Conservation (phyloP, 2,329 filamentous ascomycete genomes). For the Colletotrichum sp. region DNA sequence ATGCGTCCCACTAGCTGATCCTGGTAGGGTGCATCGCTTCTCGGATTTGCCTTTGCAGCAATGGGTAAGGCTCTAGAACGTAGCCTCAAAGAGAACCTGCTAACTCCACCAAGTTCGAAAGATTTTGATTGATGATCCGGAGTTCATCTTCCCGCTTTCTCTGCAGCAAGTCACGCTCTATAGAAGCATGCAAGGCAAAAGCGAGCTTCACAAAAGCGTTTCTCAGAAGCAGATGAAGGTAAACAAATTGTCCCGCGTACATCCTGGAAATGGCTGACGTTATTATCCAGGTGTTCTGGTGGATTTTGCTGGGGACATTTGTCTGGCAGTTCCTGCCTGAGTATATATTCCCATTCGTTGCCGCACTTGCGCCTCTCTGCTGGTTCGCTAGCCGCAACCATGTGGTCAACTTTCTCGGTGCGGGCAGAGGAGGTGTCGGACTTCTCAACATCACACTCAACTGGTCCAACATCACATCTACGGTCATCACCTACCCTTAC, state of each 20-base stretch:
- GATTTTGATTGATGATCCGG: slow-evolving; percentile 63
- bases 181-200: slow-evolving; percentile 15
- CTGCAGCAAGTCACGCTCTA: slow-evolving; percentile 15
- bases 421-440: slow-evolving; percentile 67
- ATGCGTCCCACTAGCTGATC: not conserved
- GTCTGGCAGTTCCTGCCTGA: slow-evolving; percentile 69
- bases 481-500: slow-evolving; percentile 57
- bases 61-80: slow-evolving; percentile 40
- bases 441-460: slow-evolving; percentile 64
- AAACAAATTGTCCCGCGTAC: too few species aligned
- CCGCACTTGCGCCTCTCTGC: slow-evolving; percentile 65
- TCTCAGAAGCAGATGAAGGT: slow-evolving; percentile 13
- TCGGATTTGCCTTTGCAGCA: slow-evolving; percentile 51
- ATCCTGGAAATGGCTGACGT: not conserved
- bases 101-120: slow-evolving; percentile 37
- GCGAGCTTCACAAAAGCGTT: slow-evolving; percentile 1
- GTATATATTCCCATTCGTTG: slow-evolving; percentile 64
- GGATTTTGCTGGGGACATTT: slow-evolving; percentile 54
- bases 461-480: slow-evolving; percentile 65
- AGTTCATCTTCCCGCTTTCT: slow-evolving; percentile 33
- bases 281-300: slow-evolving; percentile 58
- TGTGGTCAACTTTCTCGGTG: slow-evolving; percentile 64
- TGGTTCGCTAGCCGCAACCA: slow-evolving; percentile 66
- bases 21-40: not conserved
- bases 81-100: not conserved